Base-by-base conservation (phyloP, 805 yeast genomes). In the Candida coleopterorum region DNA sequence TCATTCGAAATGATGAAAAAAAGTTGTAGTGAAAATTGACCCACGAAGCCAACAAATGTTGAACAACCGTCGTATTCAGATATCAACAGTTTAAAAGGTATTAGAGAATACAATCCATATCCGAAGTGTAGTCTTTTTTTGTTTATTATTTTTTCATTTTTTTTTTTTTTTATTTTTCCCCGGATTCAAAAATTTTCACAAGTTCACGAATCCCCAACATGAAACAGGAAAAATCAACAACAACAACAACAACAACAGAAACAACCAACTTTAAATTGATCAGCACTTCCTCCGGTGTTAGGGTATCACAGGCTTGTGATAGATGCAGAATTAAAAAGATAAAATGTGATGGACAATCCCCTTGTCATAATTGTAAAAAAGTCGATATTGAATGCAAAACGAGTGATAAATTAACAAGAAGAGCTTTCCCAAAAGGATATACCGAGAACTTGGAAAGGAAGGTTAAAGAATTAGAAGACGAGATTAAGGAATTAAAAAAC, bases 291-390 rank as follows among this genome's bases (percentile, higher is more conserved):
- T 42, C 57, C 5, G 70, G 72, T 0, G 49, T 58, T n/a, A 42
- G 90, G 42, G 79, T 81, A 2, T 74, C 83, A 1, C 93, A 84
- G 55, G 93, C 93, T 2, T 84, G 94, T 59, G 93, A 84, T 55
- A 63, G 93, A 23, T 84, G 93, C 49, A 65, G 90, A 30, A 75
- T 81, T 44, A 80, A 85, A 47, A 84, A 83, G 58, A 81, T 82
- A 44, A 78, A 79, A 44, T 84, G 93, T 57, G 84, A 81, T 49
- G 90, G 89, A 1, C 67, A 70, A 40, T 68, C 75, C 2, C 88
- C 88, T 2, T 84, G 94, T 53, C 66, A 77, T 25, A 80, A 81
- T 49, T 84, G 93, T 52, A 59, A 63, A 24, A 74, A 74, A 43
- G 76, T 79, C 29, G 81, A 80, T 0, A 79, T 79, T 48, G 77